Evolutionary conservation across 1,139 yeast genomes (phyloP).

Genomic region (Geotrichum bryndzae): DNA sequence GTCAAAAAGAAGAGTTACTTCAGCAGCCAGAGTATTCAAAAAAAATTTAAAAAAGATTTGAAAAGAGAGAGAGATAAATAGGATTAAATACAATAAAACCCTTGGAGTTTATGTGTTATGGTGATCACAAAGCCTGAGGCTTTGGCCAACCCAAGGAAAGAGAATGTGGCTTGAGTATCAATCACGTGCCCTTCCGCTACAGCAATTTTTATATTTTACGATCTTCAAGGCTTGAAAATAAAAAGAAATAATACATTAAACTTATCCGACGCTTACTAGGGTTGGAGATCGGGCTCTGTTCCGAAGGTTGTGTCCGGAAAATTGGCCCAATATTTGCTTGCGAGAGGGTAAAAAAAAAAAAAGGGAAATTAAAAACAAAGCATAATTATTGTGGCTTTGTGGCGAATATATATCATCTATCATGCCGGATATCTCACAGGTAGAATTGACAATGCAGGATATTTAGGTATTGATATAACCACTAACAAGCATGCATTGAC

Average conservation of each 20-base stretch:
- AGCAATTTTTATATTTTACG: background rate
- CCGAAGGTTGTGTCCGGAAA: background rate
- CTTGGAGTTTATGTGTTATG: too few species aligned
- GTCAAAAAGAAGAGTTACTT: background rate
- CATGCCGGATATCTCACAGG: background rate
- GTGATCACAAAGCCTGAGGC: background rate
- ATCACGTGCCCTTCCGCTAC: slow-evolving; percentile 5
- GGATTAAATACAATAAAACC: background rate
- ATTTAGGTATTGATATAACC: background rate
- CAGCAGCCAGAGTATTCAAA: background rate
- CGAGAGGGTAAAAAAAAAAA: background rate
- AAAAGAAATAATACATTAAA: background rate
- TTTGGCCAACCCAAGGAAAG: background rate
- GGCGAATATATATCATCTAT: background rate
- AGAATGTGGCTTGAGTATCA: background rate
- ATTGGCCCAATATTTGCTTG: background rate
- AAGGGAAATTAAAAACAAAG: background rate
- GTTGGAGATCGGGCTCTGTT: background rate
- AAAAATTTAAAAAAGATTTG: background rate
- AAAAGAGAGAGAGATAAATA: background rate
- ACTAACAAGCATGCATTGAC: background rate
- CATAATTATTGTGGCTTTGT: background rate
- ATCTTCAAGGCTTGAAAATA: background rate
- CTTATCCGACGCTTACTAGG: background rate
- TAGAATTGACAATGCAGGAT: background rate